These are phyloP conservation scores for Tetraselmis chui DNA, from an alignment of 139 green algal genomes.

Conservation along the genomic window DNA sequence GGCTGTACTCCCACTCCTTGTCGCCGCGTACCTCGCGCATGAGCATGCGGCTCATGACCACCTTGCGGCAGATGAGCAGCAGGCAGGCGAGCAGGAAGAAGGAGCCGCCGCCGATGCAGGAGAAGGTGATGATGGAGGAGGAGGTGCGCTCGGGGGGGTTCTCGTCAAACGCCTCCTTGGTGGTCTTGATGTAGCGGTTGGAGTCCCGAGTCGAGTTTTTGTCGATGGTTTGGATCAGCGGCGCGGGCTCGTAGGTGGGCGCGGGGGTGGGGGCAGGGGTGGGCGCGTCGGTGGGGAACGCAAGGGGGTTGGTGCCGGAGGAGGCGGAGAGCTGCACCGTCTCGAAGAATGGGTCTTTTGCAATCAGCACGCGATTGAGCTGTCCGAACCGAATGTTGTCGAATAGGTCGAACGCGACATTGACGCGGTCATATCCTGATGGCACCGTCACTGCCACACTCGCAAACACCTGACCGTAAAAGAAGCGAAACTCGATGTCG, in stretches of 20 bases:
- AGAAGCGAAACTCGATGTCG: not conserved
- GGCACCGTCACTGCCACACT: not conserved
- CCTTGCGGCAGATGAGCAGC: not conserved
- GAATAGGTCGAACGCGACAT: not conserved
- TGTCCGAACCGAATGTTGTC: not conserved
- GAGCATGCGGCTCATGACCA: not conserved
- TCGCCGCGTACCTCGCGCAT: not conserved
- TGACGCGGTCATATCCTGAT: not conserved
- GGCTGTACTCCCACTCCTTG: not conserved
- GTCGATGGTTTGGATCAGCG: not conserved
- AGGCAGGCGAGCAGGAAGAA: not conserved
- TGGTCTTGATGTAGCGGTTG: not conserved
- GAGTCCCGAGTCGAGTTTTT: not conserved
- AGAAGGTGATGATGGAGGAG: not conserved
- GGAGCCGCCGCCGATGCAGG: not conserved
- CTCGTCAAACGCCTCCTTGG: not conserved
- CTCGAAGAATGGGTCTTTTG: not conserved
- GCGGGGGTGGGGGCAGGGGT: not conserved
- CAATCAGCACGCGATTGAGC: not conserved
- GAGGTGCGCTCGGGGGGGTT: not conserved
- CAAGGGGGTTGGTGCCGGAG: not conserved
- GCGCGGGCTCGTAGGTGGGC: not conserved
- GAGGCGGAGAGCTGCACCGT: not conserved
- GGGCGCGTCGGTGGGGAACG: not conserved
- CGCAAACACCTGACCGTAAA: not conserved